Evolutionary conservation across 208 protist genomes (phyloP), one percentile per base, ranked within the genome.

Genomic region (Acanthamoeba lenticulata): DNA sequence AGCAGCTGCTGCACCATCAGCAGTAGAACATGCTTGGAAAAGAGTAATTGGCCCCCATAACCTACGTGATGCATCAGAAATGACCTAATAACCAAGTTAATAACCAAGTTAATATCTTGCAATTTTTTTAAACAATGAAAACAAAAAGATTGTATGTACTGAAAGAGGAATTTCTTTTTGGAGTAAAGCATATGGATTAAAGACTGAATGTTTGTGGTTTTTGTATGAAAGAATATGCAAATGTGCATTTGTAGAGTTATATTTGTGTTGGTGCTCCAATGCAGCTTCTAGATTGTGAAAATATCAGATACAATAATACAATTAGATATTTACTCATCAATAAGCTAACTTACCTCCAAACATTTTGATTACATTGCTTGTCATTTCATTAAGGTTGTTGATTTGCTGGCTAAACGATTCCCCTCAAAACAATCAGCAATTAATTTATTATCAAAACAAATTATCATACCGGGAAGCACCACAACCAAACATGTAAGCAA

Each of bases 111-210:
- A n/a, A n/a, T n/a, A n/a, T n/a, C n/a, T n/a, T n/a, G n/a, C n/a
- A n/a, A n/a, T n/a, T n/a, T n/a, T n/a, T n/a, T n/a, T n/a, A n/a
- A n/a, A n/a, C n/a, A n/a, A n/a, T n/a, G n/a, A n/a, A n/a, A n/a
- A n/a, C n/a, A n/a, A n/a, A n/a, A n/a, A n/a, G n/a, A n/a, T n/a
- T n/a, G n/a, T n/a, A n/a, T n/a, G n/a, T n/a, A n/a, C n/a, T n/a
- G n/a, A n/a, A n/a, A 5, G 86, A 40, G 2, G 94, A 81, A 72
- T 95, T 42, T 95, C 86, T 4, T 90, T 40, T 13, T 55, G 89
- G 67, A 96, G 95, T 90, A 95, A 94, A 1, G 95, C 52, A 49
- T 95, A 94, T 13, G 93, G 94, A 90, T 96, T 96, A 88, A 74
- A 45, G 24, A 94, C 90, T 21, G 60, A 94, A 65, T 96, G 95